Evolutionary conservation across 306 rosid genomes (phyloP), one percentile per base, ranked within the genome.

Genomic region (Astragalus membranaceus): DNA sequence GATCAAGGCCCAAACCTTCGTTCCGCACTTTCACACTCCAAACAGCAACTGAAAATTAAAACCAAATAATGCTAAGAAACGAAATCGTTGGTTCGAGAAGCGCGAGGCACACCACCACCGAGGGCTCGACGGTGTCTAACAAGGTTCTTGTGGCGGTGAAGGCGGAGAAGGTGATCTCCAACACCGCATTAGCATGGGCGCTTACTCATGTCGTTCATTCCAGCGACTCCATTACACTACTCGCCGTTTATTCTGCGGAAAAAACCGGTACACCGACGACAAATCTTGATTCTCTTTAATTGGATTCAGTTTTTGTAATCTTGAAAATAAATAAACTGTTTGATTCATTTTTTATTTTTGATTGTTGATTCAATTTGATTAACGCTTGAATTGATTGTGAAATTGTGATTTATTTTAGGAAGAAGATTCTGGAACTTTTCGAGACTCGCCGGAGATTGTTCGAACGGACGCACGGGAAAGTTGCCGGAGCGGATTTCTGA

Each of bases 141-240:
- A 90, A 89, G 62, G 99, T 94, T 35, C 70, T 94, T 3, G 95
- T 87, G 17, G 97, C 99, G 9, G 87, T 91, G 35, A 94, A 87
- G 71, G 97, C 95, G 3, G 97, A 86, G 84, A 89, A 72, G 73
- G 79, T 83, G 71, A 86, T 94, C 62, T 88, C 95, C 50, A 91
- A 87, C 72, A 32, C 86, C 17, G 85, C 96, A 44, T 81, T 94
- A 63, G 88, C 88, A 4, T 94, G 97, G 99, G 99, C 96, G 15
- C 95, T 94, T 66, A 85, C 93, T 72, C 96, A 94, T 66, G 89
- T 94, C 33, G 92, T 83, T 72, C 95, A 82, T 47, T 90, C 88
- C 63, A 82, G 83, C 65, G 95, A 91, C 52, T 78, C 88, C 61
- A 85, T 94, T 41, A 91, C 97, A 7, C 81, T 94, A 15, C 92